A percentile compares a stretch with the other conserved stretches of the same genome.
phyloP scores from a whole-genome alignment of 306 rosid species.

The Cucumis sativus region DNA sequence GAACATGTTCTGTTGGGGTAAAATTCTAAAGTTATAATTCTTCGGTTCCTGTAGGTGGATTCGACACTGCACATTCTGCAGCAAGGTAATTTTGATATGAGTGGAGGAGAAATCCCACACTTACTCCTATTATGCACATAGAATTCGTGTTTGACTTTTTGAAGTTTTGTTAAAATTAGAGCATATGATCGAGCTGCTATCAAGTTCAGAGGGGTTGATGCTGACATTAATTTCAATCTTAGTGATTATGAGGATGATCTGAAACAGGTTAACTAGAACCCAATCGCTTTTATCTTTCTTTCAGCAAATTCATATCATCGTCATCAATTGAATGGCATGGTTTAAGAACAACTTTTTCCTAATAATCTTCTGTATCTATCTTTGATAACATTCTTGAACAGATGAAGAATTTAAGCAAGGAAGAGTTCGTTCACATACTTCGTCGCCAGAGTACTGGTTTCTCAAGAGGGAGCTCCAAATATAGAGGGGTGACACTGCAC shows the following conservation, averaged over 20 bases:
- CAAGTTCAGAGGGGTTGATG: slow-evolving; percentile 92
- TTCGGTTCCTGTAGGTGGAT: slow-evolving; percentile 66
- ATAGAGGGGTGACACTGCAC: slow-evolving; percentile 94
- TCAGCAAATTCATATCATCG: not conserved
- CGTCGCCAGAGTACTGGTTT: slow-evolving; percentile 97
- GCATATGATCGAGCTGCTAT: slow-evolving; percentile 99
- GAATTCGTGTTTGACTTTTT: not conserved
- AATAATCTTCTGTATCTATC: slow-evolving; percentile 3
- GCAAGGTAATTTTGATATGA: slow-evolving; percentile 50
- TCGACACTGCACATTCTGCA: slow-evolving; percentile 96
- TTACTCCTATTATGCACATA: not conserved
- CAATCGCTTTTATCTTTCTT: not conserved
- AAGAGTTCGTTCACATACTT: slow-evolving; percentile 91
- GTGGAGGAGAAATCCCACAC: not conserved
- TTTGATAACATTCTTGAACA: slow-evolving; percentile 15
- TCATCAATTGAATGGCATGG: not conserved
- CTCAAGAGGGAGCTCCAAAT: slow-evolving; percentile 94
- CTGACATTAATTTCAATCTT: slow-evolving; percentile 89
- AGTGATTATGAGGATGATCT: slow-evolving; percentile 88
- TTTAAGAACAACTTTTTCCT: not conserved
- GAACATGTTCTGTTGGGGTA: slow-evolving; percentile 6
- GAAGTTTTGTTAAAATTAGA: slow-evolving; percentile 27
- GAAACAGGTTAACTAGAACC: slow-evolving; percentile 52
- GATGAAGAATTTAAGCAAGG: slow-evolving; percentile 80
- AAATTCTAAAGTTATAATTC: slow-evolving; percentile 4